Percentiles rank a stretch among this genome's conserved stretches.
Conservation (phyloP, 805 yeast genomes). For the Metschnikowia borealis region DNA sequence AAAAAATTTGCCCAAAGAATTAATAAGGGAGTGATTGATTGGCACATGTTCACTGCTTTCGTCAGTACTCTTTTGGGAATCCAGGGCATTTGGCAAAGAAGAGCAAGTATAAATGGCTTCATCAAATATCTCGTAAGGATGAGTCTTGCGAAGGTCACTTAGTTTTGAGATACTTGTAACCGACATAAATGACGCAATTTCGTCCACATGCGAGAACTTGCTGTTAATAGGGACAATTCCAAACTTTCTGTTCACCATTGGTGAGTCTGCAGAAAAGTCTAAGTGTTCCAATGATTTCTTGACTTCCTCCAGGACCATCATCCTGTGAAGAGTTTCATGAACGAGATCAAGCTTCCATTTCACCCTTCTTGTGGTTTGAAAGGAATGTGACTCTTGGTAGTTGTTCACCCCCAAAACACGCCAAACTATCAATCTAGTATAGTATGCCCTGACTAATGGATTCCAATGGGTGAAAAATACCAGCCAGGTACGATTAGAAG, state of each 20-base stretch:
- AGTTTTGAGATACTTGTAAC: slow-evolving; percentile 19
- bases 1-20: slow-evolving; percentile 30
- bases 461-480: slow-evolving; percentile 72
- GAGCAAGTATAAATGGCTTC: slow-evolving; percentile 53
- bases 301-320: not conserved
- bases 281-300: slow-evolving; percentile 3
- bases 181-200: slow-evolving; percentile 12
- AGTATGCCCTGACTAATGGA: slow-evolving; percentile 70
- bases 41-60: slow-evolving; percentile 9
- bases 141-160: slow-evolving; percentile 45
- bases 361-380: slow-evolving; percentile 28
- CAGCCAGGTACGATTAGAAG: slow-evolving; percentile 49
- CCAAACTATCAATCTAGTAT: slow-evolving; percentile 65
- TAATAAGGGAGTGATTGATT: slow-evolving; percentile 35
- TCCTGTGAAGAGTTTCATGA: slow-evolving; percentile 13
- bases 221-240: slow-evolving; percentile 36
- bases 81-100: slow-evolving; percentile 19
- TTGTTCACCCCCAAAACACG: slow-evolving; percentile 47
- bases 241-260: slow-evolving; percentile 47
- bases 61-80: not conserved
- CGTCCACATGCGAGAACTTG: slow-evolving; percentile 21
- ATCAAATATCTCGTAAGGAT: slow-evolving; percentile 62
- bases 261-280: slow-evolving; percentile 35
- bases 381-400: slow-evolving; percentile 30
- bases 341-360: slow-evolving; percentile 29